Base-by-base conservation (phyloP, 1,284 basidiomycete species). In the Ustilago cynodontis region DNA sequence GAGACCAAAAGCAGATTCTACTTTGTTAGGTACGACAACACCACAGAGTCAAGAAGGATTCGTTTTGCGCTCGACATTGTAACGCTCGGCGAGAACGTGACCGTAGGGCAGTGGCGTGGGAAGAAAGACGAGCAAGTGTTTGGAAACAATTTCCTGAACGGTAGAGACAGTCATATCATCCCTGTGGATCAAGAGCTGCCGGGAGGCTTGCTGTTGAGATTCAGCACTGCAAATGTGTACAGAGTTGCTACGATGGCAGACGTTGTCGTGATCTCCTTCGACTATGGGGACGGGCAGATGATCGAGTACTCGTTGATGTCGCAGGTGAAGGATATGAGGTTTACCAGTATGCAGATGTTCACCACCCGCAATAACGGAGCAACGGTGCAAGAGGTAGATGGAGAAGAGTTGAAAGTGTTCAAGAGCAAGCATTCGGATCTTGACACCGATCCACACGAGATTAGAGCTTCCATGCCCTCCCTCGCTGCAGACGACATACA, bases 11-110 rank as follows among this genome's bases (percentile, higher is more conserved):
- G 65, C 59, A 62, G 89, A 3, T 94, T 93, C 86, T 92, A 91
- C 80, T 88, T 94, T 59, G 88, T 89, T 16, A 88, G 93, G 9
- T 92, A 94, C 76, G 66, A 64, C 53, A 71, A 86, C 31, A 82
- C 78, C 2, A 73, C 71, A 51, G 82, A 77, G 47, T 71, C 71
- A 13, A 60, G 65, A 8, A 50, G 55, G 0, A 54, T 66, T 3
- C 39, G 50, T 2, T 80, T 71, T 37, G 45, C 56, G 22, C 54
- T 75, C 18, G 31, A 59, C 9, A 60, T 80, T 60, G 65, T 72
- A 33, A 72, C 78, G n/a, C 4, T 70, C 39, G 71, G 73, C n/a
- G 56, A 73, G 24, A 59, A 20, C 1, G 26, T 65, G 5, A 22
- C 68, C n/a, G 41, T 68, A 1, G 73, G 73, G 6, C 45, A 61